Evolutionary conservation across 2,329 filamentous ascomycete species (phyloP), one percentile per base, ranked within the genome.

Genomic region (Paraconiothyrium sp.): DNA sequence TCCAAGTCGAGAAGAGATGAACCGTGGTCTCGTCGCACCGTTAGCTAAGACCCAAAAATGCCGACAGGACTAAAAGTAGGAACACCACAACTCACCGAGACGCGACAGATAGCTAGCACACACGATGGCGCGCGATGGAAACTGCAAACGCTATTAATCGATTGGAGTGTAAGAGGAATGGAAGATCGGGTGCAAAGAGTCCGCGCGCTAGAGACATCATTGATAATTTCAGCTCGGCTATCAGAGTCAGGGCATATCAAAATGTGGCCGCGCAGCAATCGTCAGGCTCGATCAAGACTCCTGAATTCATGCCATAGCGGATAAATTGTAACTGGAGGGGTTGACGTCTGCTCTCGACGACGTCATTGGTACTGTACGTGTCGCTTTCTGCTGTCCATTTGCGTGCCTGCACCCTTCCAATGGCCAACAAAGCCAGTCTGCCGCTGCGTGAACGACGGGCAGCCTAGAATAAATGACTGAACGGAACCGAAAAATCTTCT

Each of bases 181-280:
- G 60, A 67, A 72, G 66, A 67, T 67, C 65, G 66, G 68, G 66
- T 64, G 67, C 67, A 68, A 57, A 68, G 69, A 62, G 62, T 68
- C 54, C 66, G 61, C 67, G 69, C 74, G 63, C 75, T 76, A 72
- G 52, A 72, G 52, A 70, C 64, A 63, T 60, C 59, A 64, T 75
- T 62, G 60, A 62, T 50, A 75, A 76, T 75, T 75, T 75, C 73
- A 77, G 74, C 73, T 77, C 74, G 74, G 72, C 70, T 73, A 74
- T 69, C 67, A 63, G 65, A 67, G 55, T 68, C 68, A 62, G 64
- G 59, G 66, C 66, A 66, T 71, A 73, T 68, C 65, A 68, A 57
- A 69, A 63, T 67, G 61, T 61, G 58, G 57, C 63, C 66, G 65
- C 63, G 67, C 56, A 34, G 54, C 43, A 59, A 41, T 49, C 20